phyloP scores from a whole-genome alignment of 1,139 yeast species.

The Magnusiomyces starmeri region DNA sequence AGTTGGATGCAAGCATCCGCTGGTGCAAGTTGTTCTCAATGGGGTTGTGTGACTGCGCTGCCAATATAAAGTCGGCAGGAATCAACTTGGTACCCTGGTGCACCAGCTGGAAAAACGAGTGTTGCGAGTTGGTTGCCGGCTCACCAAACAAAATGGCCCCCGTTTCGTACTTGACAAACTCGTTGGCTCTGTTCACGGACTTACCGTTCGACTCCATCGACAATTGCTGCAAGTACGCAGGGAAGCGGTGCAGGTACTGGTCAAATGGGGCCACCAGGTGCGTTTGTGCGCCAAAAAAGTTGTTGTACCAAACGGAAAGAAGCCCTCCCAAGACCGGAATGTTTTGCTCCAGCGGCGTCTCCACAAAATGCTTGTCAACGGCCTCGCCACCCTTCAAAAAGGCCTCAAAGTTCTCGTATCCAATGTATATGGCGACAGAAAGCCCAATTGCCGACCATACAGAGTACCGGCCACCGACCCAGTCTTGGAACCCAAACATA shows the following conservation, averaged over 20 bases:
- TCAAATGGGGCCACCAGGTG: constrained; percentile 97
- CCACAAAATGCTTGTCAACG: constrained; percentile 80
- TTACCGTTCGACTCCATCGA: constrained; percentile 99
- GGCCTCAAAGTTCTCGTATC: constrained; percentile 83
- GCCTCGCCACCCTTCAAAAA: constrained; percentile 98
- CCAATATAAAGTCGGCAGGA: constrained; percentile 92
- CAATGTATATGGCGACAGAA: constrained; percentile 90
- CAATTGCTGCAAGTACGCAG: constrained; percentile 96
- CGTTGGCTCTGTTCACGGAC: constrained; percentile 87
- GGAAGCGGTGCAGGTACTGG: constrained; percentile 97
- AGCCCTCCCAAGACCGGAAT: constrained; percentile 92
- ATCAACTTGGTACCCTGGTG: constrained; percentile 98
- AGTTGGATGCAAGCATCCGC: constrained; percentile 95
- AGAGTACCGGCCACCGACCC: constrained; percentile 99
- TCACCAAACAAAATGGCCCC: constrained; percentile 96
- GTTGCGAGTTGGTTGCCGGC: constrained; percentile 98
- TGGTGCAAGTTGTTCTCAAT: constrained; percentile 91
- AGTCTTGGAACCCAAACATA: constrained; percentile 96
- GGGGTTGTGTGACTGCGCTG: constrained; percentile 98
- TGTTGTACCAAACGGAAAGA: constrained; percentile 94
- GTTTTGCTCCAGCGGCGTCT: constrained; percentile 81
- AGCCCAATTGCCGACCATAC: constrained; percentile 99
- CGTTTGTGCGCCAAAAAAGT: constrained; percentile 96
- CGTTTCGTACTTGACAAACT: constrained; percentile 87
- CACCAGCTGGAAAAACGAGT: constrained; percentile 97